These are phyloP conservation scores for Pleurotus cornucopiae DNA, from an alignment of 768 basidiomycete genomes.

Conservation along the genomic window DNA sequence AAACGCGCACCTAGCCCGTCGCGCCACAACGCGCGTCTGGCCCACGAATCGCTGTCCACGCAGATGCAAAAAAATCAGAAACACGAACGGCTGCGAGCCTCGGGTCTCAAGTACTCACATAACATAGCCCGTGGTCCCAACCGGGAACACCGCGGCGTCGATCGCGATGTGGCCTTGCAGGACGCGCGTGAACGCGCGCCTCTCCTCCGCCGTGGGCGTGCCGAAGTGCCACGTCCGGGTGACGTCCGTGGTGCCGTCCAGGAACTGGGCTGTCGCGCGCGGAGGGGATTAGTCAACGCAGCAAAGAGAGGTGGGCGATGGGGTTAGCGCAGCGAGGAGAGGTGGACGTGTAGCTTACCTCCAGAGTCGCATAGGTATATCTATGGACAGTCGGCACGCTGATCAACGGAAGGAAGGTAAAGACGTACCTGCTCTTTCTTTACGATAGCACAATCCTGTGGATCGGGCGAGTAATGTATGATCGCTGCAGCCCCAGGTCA, in stretches of 20 bases:
- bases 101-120: conserved; percentile 35
- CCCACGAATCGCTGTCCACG: conserved; percentile 66
- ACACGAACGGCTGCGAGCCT: background rate
- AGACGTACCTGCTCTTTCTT: conserved; percentile 46
- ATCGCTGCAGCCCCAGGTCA: conserved; percentile 49
- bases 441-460: conserved; percentile 67
- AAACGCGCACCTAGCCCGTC: conserved; percentile 72
- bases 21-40: conserved; percentile 75
- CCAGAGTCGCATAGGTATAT: conserved; percentile 56
- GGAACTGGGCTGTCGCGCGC: conserved; percentile 60
- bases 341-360: conserved; percentile 28
- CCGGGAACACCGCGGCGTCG: conserved; percentile 80
- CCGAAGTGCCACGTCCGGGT: conserved; percentile 95
- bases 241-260: conserved; percentile 94
- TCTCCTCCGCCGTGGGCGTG: conserved; percentile 76
- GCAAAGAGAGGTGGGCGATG: too few species aligned
- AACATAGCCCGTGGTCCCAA: conserved; percentile 65
- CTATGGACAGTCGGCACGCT: conserved; percentile 8
- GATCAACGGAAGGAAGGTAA: background rate
- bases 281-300: background rate
- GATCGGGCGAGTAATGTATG: conserved; percentile 89
- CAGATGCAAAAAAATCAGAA: background rate
- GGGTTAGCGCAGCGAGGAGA: too few species aligned
- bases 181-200: conserved; percentile 86
- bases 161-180: conserved; percentile 90